Evolutionary conservation across 106 monocot species (phyloP).

Genomic region (Platanthera guangdongensis): DNA sequence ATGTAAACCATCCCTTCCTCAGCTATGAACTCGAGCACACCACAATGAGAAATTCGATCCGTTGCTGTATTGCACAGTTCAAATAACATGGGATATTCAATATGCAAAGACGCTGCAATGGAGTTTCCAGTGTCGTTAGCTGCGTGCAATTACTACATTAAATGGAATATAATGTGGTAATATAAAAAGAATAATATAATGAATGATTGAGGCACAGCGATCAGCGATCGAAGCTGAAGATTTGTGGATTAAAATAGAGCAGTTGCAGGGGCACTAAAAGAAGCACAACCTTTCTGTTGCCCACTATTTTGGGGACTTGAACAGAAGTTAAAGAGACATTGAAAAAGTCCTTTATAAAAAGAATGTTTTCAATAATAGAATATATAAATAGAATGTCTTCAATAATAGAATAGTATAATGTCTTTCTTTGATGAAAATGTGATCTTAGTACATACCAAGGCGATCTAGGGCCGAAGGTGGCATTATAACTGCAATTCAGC

Average conservation of each 20-base stretch:
- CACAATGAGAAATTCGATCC: conserved; percentile 67
- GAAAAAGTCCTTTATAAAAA: too few species aligned
- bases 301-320: too few species aligned
- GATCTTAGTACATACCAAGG: conserved; percentile 37
- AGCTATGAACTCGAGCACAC: conserved; percentile 89
- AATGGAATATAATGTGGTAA: not conserved
- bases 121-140: not conserved
- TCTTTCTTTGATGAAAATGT: not conserved
- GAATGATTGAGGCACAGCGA: too few species aligned
- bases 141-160: not conserved
- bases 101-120: conserved; percentile 57
- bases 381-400: not conserved
- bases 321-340: too few species aligned
- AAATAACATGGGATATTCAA: conserved; percentile 92
- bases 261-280: too few species aligned
- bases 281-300: too few species aligned
- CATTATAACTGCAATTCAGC: conserved; percentile 62
- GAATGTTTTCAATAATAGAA: too few species aligned
- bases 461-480: conserved; percentile 87
- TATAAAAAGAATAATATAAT: not conserved
- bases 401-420: not conserved
- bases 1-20: conserved; percentile 92
- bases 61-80: conserved; percentile 51
- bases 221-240: too few species aligned
- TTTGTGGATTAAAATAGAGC: too few species aligned